These are phyloP conservation scores for Vaccinium darrowii DNA, from an alignment of 148 eudicot species.

Conservation along the genomic window DNA sequence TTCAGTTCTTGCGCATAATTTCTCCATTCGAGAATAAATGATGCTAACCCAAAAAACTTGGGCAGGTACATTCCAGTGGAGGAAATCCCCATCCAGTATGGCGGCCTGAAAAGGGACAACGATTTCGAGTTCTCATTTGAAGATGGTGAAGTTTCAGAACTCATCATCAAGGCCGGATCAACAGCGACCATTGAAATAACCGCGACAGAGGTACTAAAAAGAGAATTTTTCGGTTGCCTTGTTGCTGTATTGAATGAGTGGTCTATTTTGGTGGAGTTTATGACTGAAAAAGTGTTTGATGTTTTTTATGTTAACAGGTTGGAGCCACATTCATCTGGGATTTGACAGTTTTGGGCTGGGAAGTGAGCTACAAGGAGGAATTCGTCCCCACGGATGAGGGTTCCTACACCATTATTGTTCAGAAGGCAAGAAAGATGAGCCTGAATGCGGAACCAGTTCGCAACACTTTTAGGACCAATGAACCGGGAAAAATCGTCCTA, in stretches of 20 bases:
- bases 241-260: background rate
- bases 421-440: slow-evolving; percentile 45
- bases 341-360: slow-evolving; percentile 52
- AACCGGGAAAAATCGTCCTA: slow-evolving; percentile 59
- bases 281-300: background rate
- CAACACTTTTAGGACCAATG: slow-evolving; percentile 49
- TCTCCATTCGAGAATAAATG: background rate
- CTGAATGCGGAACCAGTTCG: slow-evolving; percentile 37
- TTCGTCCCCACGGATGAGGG: slow-evolving; percentile 55
- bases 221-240: background rate
- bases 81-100: slow-evolving; percentile 53
- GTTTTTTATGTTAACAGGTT: slow-evolving; percentile 19
- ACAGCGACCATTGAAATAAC: slow-evolving; percentile 48
- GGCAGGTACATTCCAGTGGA: slow-evolving; percentile 52
- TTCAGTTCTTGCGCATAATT: background rate
- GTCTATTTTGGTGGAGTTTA: background rate
- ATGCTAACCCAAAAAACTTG: background rate
- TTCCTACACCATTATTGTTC: slow-evolving; percentile 53
- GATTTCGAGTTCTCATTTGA: slow-evolving; percentile 44
- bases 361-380: slow-evolving; percentile 68
- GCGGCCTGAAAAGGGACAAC: slow-evolving; percentile 58
- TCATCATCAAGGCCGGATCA: slow-evolving; percentile 44
- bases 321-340: slow-evolving; percentile 57
- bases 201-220: slow-evolving; percentile 39
- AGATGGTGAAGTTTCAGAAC: slow-evolving; percentile 37